Percentiles rank a stretch among this genome's conserved stretches.
These are phyloP conservation scores for Naganishia kalamii DNA, from an alignment of 768 basidiomycete species.

Conservation along the genomic window DNA sequence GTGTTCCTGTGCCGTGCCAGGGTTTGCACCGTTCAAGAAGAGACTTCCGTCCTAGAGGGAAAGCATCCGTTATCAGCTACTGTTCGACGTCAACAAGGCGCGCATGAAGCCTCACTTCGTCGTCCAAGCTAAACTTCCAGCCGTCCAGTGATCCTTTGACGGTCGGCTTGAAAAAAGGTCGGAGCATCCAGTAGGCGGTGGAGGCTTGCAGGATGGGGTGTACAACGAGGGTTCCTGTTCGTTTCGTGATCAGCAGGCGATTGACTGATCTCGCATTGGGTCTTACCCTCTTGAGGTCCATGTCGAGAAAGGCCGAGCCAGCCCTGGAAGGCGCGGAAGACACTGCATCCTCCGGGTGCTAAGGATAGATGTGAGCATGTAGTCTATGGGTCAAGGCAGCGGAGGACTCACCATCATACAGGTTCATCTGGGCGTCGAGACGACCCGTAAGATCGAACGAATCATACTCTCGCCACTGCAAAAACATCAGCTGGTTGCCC, in stretches of 20 bases:
- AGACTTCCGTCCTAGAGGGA: background rate
- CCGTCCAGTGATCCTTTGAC: conserved; percentile 3
- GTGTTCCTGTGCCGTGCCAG: conserved; percentile 57
- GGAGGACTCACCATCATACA: conserved; percentile 52
- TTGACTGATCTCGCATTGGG: background rate
- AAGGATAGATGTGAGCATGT: background rate
- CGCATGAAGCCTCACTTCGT: too few relatives aligned
- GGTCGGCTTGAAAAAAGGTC: conserved; percentile 58
- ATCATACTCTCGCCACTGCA: conserved; percentile 34
- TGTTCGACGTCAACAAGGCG: too few relatives aligned
- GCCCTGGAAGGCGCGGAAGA: conserved; percentile 42
- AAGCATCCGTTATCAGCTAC: too few relatives aligned
- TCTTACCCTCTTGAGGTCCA: conserved; percentile 55
- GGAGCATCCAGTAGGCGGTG: conserved; percentile 59
- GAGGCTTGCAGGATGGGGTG: conserved; percentile 56
- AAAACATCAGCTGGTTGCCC: background rate
- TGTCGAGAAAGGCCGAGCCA: conserved; percentile 42
- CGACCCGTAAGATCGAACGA: conserved; percentile 30
- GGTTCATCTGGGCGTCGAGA: conserved; percentile 55
- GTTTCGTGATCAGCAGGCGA: background rate
- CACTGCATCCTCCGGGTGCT: conserved; percentile 32
- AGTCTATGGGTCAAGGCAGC: background rate
- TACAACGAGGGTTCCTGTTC: conserved; percentile 54
- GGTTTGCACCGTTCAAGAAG: conserved; percentile 55
- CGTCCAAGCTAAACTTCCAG: background rate